These are phyloP conservation scores for Oryza officinalis DNA, from an alignment of 176 grass and related monocot species.

Conservation along the genomic window DNA sequence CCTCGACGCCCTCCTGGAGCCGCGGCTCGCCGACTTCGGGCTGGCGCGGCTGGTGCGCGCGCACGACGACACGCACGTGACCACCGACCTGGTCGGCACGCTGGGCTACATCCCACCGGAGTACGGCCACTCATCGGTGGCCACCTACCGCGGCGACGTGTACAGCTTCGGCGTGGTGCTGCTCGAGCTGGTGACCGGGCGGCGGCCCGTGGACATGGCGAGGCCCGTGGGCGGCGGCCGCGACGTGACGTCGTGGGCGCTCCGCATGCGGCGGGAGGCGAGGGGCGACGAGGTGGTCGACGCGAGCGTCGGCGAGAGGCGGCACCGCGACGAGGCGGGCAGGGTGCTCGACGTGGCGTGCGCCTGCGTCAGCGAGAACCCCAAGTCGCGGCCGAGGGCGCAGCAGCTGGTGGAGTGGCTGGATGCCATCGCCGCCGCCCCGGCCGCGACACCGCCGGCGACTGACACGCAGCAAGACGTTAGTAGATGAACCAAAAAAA, in stretches of 20 bases:
- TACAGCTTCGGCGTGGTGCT: constrained; percentile 73
- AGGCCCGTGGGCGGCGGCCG: constrained; percentile 1
- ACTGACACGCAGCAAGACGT: neutral
- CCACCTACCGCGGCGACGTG: constrained; percentile 58
- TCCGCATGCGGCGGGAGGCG: constrained; percentile 39
- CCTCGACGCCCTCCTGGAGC: constrained; percentile 53
- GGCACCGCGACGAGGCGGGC: constrained; percentile 26
- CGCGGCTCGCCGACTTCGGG: constrained; percentile 69
- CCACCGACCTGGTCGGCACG: constrained; percentile 68
- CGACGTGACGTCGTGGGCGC: constrained; percentile 54
- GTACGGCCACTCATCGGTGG: constrained; percentile 42
- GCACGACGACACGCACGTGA: constrained; percentile 54
- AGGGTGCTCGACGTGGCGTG: constrained; percentile 46
- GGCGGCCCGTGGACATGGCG: constrained; percentile 51
- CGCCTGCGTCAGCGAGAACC: constrained; percentile 37
- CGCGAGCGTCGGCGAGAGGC: neutral
- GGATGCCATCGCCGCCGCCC: constrained; percentile 24
- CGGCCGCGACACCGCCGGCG: neutral
- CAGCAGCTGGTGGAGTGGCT: constrained; percentile 40
- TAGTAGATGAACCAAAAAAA: neutral
- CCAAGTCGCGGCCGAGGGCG: constrained; percentile 48
- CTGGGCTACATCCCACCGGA: constrained; percentile 80
- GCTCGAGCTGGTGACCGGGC: constrained; percentile 60
- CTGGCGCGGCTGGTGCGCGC: constrained; percentile 46
- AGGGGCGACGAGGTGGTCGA: constrained; percentile 40